Conservation (phyloP, 495 filamentous ascomycete genomes). For the Penicillium mononematosum region DNA sequence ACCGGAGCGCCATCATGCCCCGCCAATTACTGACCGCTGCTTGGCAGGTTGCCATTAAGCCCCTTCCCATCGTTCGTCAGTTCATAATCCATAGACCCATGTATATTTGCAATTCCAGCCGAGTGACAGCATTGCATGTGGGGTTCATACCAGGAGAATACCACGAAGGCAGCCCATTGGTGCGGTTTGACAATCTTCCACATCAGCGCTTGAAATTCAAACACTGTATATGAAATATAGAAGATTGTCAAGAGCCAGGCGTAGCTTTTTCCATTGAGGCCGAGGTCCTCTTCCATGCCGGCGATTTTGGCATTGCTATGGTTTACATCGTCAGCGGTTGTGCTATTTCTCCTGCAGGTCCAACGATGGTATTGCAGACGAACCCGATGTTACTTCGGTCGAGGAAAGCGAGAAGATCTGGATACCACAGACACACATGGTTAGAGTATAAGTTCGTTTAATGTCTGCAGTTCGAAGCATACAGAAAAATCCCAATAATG, state of each 20-base stretch:
- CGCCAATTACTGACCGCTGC: constrained; percentile 60
- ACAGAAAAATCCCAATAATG: constrained; percentile 55
- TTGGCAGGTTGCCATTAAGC: constrained; percentile 59
- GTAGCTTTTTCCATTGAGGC: constrained; percentile 51
- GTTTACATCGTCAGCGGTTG: constrained; percentile 13
- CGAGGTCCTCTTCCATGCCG: constrained; percentile 46
- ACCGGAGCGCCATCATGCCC: constrained; percentile 65
- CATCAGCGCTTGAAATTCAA: constrained; percentile 69
- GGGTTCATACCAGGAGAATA: constrained; percentile 47
- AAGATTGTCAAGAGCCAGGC: constrained; percentile 79
- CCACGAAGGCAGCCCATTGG: constrained; percentile 48
- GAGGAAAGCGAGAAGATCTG: constrained; percentile 64
- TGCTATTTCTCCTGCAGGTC: not conserved
- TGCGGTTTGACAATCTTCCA: constrained; percentile 67
- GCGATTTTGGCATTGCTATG: constrained; percentile 64
- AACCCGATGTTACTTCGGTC: constrained; percentile 69
- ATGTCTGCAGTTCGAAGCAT: constrained; percentile 18
- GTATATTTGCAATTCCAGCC: not conserved
- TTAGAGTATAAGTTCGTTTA: not conserved
- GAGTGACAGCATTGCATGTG: constrained; percentile 7
- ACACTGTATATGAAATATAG: constrained; percentile 62
- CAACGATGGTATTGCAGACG: constrained; percentile 12
- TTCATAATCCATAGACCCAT: not conserved
- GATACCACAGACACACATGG: not conserved
- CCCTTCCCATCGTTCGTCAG: constrained; percentile 37